Base-by-base conservation (phyloP, 2,329 filamentous ascomycete species). In the Talaromyces sp. region DNA sequence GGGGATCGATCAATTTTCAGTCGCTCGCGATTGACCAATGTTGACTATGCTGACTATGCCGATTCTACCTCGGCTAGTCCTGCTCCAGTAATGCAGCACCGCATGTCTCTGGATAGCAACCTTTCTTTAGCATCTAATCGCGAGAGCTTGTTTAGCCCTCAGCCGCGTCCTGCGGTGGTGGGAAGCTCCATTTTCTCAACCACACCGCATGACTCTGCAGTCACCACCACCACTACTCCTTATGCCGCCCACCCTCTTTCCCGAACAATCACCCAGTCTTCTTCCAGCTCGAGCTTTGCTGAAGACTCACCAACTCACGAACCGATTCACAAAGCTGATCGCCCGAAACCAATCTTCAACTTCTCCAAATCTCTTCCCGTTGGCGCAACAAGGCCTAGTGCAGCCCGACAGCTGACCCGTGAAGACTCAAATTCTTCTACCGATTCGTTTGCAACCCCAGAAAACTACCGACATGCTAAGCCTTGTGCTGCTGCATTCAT, bases 401-500 rank as follows among this genome's bases (percentile, higher is more conserved):
- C 73, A 33, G 66, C 72, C 28, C 72, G 71, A 27, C 74, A 81
- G 28, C 76, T 81, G 2, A 76, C 76, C 7, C 77, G 83, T 10
- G 80, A 83, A 51, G 78, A 82, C 1, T 80, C 79, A 6, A 79
- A 74, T n/a, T 75, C 74, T 12, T 79, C 79, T 3, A 73, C 79
- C 2, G 82, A 81, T 23, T 82, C 81, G 27, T 88, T 91, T 67
- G 88, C 89, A 34, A 96, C 91, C 0, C 91, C 91, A 0, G 84
- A 89, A 59, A 86, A 85, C 60, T 95, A 90, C 77, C 93, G 91
- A 75, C 81, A 86, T 57, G 89, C 87, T 7, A 92, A 88, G 71
- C 89, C 93, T 27, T 83, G 90, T 61, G 88, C 90, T 34, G 87
- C 90, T 47, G 92, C 92, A 6, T 97, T 97, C 76, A 92, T 92